A percentile compares a stretch with the other conserved stretches of the same genome.
phyloP scores from a whole-genome alignment of 371 early-diverging fungal genomes.

The Batrachochytrium dendrobatidis region DNA sequence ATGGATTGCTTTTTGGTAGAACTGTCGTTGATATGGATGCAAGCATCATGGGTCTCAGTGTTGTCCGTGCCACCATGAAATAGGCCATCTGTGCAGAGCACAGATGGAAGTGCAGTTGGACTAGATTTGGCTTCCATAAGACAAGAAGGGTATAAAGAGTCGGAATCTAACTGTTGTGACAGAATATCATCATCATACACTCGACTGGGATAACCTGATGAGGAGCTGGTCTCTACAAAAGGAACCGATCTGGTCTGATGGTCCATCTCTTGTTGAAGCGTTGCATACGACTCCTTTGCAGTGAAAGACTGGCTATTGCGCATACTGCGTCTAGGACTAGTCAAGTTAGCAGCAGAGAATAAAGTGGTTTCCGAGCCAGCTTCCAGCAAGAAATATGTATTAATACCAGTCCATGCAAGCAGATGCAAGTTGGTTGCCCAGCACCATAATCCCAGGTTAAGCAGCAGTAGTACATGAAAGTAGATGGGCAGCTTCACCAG shows the following conservation, averaged over 20 bases:
- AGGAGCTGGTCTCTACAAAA: neutral
- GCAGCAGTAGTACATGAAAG: constrained; percentile 62
- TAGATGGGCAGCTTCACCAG: constrained; percentile 40
- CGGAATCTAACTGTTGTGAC: no score
- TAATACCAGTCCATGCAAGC: constrained; percentile 51
- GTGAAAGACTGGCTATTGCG: neutral
- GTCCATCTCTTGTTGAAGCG: no score
- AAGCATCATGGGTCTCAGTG: constrained; percentile 18
- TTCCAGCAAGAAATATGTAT: constrained; percentile 44
- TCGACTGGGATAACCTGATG: neutral
- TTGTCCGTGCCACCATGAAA: neutral
- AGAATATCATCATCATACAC: no score
- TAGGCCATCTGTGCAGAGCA: no score
- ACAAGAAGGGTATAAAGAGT: no score
- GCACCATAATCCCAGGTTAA: constrained; percentile 67
- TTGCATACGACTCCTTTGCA: no score
- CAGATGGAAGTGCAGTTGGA: no score
- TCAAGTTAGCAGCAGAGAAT: neutral
- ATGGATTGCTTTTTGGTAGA: constrained; percentile 19
- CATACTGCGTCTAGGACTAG: no score
- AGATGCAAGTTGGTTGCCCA: constrained; percentile 68
- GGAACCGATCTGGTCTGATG: neutral
- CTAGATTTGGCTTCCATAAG: no score
- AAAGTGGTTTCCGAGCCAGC: neutral
- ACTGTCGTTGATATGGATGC: constrained; percentile 37